A percentile compares a stretch with the other conserved stretches of the same genome.
These are phyloP conservation scores for Pleurotus tuber-regium DNA, from an alignment of 768 basidiomycete genomes.

Conservation along the genomic window DNA sequence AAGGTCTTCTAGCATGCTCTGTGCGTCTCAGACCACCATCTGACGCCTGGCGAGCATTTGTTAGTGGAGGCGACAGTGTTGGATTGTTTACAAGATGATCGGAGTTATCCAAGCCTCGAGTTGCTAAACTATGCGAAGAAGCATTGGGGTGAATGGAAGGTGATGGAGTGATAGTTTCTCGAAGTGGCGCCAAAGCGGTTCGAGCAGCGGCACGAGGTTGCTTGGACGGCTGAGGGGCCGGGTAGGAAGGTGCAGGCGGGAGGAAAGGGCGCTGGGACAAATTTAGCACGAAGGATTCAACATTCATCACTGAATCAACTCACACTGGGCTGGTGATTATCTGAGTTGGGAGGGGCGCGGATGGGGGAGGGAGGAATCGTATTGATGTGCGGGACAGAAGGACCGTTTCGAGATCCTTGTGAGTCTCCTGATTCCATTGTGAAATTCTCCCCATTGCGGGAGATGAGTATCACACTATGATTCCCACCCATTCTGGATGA, in stretches of 20 bases:
- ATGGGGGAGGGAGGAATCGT: slow-evolving; percentile 22
- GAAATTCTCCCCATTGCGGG: slow-evolving; percentile 13
- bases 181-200: not conserved
- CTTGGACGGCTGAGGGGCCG: slow-evolving; percentile 4
- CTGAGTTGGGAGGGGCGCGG: slow-evolving; percentile 11
- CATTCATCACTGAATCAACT: too few species aligned
- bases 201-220: not conserved
- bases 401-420: slow-evolving; percentile 6
- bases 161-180: slow-evolving; percentile 4
- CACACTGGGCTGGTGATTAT: not conserved
- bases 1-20: not conserved
- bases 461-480: slow-evolving; percentile 18
- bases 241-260: slow-evolving; percentile 1
- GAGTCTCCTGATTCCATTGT: slow-evolving; percentile 18
- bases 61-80: not conserved
- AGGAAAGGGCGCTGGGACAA: slow-evolving; percentile 1
- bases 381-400: slow-evolving; percentile 15
- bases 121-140: not conserved
- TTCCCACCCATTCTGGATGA: slow-evolving; percentile 3
- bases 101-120: not conserved
- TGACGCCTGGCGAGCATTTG: not conserved
- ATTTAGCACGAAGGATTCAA: not conserved
- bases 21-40: not conserved
- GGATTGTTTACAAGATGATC: not conserved
- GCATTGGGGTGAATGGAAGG: slow-evolving; percentile 4